Evolutionary conservation across 345 rosid species (phyloP).

Genomic region (Diplotaxis tenuifolia): DNA sequence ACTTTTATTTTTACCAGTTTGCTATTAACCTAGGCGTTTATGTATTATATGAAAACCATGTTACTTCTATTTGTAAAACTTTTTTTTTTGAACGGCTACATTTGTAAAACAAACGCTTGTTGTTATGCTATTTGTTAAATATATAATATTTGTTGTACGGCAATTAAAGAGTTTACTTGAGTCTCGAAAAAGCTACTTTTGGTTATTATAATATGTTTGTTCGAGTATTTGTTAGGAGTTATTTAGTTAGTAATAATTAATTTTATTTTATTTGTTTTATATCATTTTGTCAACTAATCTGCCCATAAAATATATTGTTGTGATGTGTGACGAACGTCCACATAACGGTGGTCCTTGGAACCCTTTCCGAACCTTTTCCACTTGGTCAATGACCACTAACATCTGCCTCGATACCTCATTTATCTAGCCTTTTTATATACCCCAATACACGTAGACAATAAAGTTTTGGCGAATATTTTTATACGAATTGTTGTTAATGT

Average conservation of each 20-base stretch:
- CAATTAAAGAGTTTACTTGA: background rate
- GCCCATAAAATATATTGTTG: background rate
- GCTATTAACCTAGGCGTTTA: no score
- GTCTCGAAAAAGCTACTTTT: background rate
- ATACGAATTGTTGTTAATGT: background rate
- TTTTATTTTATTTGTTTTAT: background rate
- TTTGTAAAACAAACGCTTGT: no score
- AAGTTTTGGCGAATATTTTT: conserved; percentile 17
- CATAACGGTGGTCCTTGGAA: conserved; percentile 33
- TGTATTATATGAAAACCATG: no score
- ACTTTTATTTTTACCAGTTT: no score
- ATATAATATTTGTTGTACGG: background rate
- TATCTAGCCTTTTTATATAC: conserved; percentile 14
- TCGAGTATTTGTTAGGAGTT: background rate
- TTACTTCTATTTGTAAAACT: no score
- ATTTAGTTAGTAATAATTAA: background rate
- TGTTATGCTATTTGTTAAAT: no score
- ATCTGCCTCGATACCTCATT: conserved; percentile 14
- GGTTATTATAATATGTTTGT: background rate
- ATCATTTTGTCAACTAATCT: background rate
- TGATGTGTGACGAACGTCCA: conserved; percentile 25
- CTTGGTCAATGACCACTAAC: conserved; percentile 38
- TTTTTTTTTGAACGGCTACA: no score
- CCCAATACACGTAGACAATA: conserved; percentile 12
- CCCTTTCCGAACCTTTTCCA: conserved; percentile 36